phyloP scores from a whole-genome alignment of 2,329 filamentous ascomycete genomes.

The Tolypocladium sp. region DNA sequence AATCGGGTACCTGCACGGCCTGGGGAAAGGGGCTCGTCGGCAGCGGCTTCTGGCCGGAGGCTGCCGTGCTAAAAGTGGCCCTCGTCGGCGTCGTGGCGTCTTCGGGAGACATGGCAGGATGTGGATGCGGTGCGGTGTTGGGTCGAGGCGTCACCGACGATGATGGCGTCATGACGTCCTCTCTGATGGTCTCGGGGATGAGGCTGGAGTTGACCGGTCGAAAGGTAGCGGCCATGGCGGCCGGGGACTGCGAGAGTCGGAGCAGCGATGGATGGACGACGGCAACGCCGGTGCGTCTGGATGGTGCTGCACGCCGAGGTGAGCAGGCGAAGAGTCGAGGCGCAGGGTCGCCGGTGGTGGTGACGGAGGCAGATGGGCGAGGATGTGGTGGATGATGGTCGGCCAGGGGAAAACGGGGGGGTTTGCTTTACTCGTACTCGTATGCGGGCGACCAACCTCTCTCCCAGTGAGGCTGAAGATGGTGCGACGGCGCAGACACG shows the following conservation, averaged over 20 bases:
- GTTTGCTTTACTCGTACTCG: no score
- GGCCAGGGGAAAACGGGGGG: constrained; percentile 5
- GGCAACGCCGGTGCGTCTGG: not conserved
- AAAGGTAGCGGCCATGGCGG: constrained; percentile 38
- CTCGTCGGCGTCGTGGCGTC: constrained; percentile 55
- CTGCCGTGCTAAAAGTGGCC: constrained; percentile 35
- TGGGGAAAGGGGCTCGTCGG: constrained; percentile 44
- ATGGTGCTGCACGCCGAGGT: not conserved
- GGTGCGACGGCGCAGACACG: constrained; percentile 11
- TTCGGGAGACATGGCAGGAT: constrained; percentile 21
- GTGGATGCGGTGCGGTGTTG: constrained; percentile 24
- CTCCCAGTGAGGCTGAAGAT: constrained; percentile 15
- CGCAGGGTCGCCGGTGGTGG: not conserved
- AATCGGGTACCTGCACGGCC: constrained; percentile 36
- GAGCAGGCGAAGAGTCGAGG: not conserved
- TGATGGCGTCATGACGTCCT: constrained; percentile 27
- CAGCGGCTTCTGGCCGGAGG: constrained; percentile 42
- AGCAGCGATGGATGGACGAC: constrained; percentile 1
- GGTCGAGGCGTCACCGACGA: constrained; percentile 19
- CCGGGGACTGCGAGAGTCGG: constrained; percentile 11
- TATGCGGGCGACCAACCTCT: constrained; percentile 5
- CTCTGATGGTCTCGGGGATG: constrained; percentile 19
- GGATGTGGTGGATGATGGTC: constrained; percentile 5
- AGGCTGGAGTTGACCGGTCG: constrained; percentile 36
- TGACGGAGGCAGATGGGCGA: constrained; percentile 3